Conservation (phyloP, 2,329 filamentous ascomycete genomes). For the Beauveria sp. region DNA sequence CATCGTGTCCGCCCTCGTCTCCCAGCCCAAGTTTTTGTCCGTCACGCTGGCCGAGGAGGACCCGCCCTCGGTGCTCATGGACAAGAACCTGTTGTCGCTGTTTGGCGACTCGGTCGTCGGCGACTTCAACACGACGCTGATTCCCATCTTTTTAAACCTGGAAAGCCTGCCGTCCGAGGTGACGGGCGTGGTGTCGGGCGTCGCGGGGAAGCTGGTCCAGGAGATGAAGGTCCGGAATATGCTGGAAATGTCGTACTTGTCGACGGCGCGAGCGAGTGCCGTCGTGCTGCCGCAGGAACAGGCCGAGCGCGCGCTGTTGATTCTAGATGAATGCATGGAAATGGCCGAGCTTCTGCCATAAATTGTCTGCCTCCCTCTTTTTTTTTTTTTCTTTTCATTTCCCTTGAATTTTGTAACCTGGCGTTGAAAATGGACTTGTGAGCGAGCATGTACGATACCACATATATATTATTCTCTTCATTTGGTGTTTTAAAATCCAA, state of each 20-base stretch:
- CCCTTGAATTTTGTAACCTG: neutral
- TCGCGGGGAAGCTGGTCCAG: conserved; percentile 73
- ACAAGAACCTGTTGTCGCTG: conserved; percentile 56
- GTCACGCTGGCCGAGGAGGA: conserved; percentile 67
- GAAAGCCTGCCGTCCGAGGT: conserved; percentile 74
- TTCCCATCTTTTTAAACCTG: conserved; percentile 85
- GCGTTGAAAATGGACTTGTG: neutral
- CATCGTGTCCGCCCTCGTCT: conserved; percentile 52
- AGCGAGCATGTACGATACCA: conserved; percentile 18
- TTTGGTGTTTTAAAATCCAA: too few species aligned
- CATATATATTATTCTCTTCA: neutral
- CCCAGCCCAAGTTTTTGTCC: conserved; percentile 63
- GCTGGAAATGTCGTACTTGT: conserved; percentile 83
- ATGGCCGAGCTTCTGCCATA: conserved; percentile 13
- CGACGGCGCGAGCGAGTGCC: conserved; percentile 79
- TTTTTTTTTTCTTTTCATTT: neutral
- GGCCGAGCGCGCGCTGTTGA: conserved; percentile 63
- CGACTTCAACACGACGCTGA: conserved; percentile 60
- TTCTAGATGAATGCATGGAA: conserved; percentile 42
- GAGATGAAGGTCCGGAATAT: conserved; percentile 51
- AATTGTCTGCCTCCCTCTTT: neutral
- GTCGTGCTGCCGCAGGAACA: conserved; percentile 77
- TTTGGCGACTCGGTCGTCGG: conserved; percentile 72
- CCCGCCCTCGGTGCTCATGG: conserved; percentile 64
- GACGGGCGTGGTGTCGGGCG: conserved; percentile 90